Evolutionary conservation across 2,329 filamentous ascomycete genomes (phyloP).

Genomic region (Clarireedia sp.): DNA sequence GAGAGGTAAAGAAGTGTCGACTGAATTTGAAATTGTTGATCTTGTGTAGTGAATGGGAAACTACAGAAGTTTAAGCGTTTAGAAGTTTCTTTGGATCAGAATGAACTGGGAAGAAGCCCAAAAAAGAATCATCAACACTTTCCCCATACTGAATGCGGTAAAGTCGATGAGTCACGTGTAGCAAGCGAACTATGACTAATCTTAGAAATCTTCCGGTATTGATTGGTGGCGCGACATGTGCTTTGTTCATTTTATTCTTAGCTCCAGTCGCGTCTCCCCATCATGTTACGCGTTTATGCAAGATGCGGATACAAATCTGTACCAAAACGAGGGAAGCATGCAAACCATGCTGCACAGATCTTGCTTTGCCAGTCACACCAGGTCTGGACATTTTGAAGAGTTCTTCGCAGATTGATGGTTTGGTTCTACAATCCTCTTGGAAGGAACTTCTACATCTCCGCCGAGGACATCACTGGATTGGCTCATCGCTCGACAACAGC

Average conservation of each 20-base stretch:
- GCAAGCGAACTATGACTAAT: neutral
- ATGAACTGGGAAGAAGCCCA: slow-evolving; percentile 7
- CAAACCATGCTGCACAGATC: too few relatives aligned
- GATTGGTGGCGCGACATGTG: neutral
- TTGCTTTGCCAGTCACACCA: too few relatives aligned
- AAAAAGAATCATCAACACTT: slow-evolving; percentile 5
- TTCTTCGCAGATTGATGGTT: too few relatives aligned
- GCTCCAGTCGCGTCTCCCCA: too few relatives aligned
- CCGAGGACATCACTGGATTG: too few relatives aligned
- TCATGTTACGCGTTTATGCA: too few relatives aligned
- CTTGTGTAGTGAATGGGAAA: slow-evolving; percentile 4
- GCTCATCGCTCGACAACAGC: neutral
- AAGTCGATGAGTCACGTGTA: neutral
- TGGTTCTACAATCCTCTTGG: too few relatives aligned
- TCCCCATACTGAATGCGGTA: slow-evolving; percentile 4
- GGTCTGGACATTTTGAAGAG: too few relatives aligned
- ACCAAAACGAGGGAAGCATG: too few relatives aligned
- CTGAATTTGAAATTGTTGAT: slow-evolving; percentile 8
- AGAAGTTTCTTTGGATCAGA: slow-evolving; percentile 6
- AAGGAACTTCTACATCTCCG: too few relatives aligned
- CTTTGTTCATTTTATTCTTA: too few relatives aligned
- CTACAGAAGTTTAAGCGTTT: slow-evolving; percentile 8
- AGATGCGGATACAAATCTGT: too few relatives aligned
- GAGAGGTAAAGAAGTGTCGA: slow-evolving; percentile 11
- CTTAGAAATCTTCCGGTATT: neutral